A percentile compares a stretch with the other conserved stretches of the same genome.
Conservation (phyloP, 2,329 filamentous ascomycete genomes). For the Arthrobotrys entomopaga region DNA sequence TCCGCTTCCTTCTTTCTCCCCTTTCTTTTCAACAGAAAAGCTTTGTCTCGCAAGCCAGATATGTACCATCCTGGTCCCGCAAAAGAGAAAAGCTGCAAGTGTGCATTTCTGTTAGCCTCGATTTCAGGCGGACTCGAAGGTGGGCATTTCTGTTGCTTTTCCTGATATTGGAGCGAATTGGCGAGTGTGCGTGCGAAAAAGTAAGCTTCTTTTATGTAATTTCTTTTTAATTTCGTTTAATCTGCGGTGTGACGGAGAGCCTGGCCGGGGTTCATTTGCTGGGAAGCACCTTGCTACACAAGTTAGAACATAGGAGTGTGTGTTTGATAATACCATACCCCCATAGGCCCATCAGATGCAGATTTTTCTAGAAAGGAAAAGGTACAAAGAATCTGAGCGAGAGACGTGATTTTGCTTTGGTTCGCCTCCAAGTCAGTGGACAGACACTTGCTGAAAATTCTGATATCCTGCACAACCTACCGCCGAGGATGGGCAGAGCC, state of each 20-base stretch:
- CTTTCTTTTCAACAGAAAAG: neutral
- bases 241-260: slow-evolving; percentile 10
- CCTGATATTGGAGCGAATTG: slow-evolving; percentile 5
- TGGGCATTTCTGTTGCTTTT: neutral
- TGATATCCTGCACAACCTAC: too few relatives aligned
- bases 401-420: too few relatives aligned
- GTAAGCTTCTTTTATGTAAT: slow-evolving; percentile 14
- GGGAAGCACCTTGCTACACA: slow-evolving; percentile 1
- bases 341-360: neutral
- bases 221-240: slow-evolving; percentile 26
- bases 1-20: slow-evolving; percentile 10
- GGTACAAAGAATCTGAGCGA: neutral
- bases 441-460: too few relatives aligned
- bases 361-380: neutral
- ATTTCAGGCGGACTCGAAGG: too few relatives aligned
- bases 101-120: too few relatives aligned
- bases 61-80: too few relatives aligned
- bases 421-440: too few relatives aligned
- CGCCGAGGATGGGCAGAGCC: too few relatives aligned
- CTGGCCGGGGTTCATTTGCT: neutral
- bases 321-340: too few relatives aligned
- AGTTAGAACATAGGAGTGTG: too few relatives aligned
- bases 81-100: too few relatives aligned
- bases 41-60: too few relatives aligned
- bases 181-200: slow-evolving; percentile 15